Evolutionary conservation across 2,329 filamentous ascomycete genomes (phyloP), one percentile per base, ranked within the genome.

Genomic region (Trichoderma sp.): DNA sequence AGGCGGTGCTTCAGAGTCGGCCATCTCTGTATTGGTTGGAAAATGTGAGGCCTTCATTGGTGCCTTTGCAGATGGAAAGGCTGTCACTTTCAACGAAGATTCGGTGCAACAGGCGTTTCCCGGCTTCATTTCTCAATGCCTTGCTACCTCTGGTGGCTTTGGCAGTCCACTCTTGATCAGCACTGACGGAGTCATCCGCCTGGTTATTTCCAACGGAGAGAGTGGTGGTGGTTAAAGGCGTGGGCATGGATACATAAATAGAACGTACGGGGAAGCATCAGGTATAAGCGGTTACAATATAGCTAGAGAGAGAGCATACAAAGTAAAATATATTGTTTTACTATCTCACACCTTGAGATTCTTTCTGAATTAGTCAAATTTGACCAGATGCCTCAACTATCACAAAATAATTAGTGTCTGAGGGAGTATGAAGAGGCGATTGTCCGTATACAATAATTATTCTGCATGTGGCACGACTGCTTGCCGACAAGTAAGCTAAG

Each of bases 51-150:
- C 33, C 3, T 24, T 63, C 16, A 60, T 72, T 6, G 68, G 68
- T 24, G 59, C 68, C n/a, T 72, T 72, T 64, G 68, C 68, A 6
- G 24, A 41, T n/a, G 68, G 68, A 33, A 24, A 63, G 14, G 56
- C 56, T 7, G 59, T 72, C 38, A 72, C 68, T 11, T 72, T 72
- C 38, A 63, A 50, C 18, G 24, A 72, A 27, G 56, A 72, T 7
- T 72, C 68, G 1, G 68, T 72, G 27, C 56, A 72, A 11, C 45
- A n/a, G 6, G 68, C 68, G 4, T 72, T 72, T 18, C 68, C 68
- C 5, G 12, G 16, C 2, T 72, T 72, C n/a, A 72, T 72, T 8
- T 63, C 35, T 27, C 33, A 64, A 14, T 72, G 68, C 29, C 24
- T 72, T 60, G 56, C 35, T 4, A 33, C 35, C 3, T n/a, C 38